These are phyloP conservation scores for Penicillium janthinellum DNA, from an alignment of 2,329 filamentous ascomycete species.

Conservation along the genomic window DNA sequence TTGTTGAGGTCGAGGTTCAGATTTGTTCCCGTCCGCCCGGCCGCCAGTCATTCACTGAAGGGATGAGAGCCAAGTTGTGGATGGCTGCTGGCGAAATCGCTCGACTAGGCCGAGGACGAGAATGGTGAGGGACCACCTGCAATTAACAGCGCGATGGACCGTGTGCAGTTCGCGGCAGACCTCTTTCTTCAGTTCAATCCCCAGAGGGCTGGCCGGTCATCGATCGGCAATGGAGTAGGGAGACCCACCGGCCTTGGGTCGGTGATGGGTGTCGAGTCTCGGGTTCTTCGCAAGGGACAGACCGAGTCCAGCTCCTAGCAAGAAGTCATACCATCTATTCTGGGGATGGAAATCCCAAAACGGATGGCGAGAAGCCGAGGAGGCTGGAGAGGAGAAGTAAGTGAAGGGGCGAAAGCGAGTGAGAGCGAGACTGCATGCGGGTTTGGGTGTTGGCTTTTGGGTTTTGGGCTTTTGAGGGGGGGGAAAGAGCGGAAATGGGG, in stretches of 20 bases:
- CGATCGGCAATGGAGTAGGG: constrained; percentile 8
- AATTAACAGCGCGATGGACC: not conserved
- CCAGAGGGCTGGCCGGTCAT: constrained; percentile 4
- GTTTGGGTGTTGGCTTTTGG: not conserved
- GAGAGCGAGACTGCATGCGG: constrained; percentile 7
- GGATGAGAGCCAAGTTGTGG: not conserved
- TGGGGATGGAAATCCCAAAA: not conserved
- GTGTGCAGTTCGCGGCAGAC: constrained; percentile 8
- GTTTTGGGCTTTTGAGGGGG: not conserved
- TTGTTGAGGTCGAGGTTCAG: not conserved
- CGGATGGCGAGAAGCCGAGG: not conserved
- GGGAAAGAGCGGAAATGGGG: not conserved
- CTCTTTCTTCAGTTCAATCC: constrained; percentile 6
- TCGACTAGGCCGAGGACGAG: not conserved
- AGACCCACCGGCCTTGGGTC: constrained; percentile 2
- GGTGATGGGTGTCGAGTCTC: constrained; percentile 2
- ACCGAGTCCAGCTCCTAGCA: not conserved
- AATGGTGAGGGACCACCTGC: constrained; percentile 4
- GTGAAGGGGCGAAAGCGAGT: not conserved
- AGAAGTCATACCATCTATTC: constrained; percentile 4
- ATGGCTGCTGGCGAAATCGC: not conserved
- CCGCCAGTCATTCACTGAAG: constrained; percentile 8
- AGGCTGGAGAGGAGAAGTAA: not conserved
- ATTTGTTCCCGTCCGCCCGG: not conserved
- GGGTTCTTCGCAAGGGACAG: constrained; percentile 1